Conservation (phyloP, 352 stramenopile genomes). For the Pythium folliculosum region DNA sequence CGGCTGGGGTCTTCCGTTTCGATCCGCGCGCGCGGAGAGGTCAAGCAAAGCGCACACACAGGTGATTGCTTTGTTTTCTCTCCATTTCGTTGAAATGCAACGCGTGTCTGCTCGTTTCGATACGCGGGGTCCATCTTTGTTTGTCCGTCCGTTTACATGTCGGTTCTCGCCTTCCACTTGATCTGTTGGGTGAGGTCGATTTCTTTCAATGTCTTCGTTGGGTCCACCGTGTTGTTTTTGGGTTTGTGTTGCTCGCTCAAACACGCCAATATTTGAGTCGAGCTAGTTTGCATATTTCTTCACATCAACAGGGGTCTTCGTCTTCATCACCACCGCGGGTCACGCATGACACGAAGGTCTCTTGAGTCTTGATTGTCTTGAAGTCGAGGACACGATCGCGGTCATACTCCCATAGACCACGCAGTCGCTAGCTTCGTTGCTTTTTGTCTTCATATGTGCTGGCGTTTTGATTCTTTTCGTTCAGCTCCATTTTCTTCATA, state of each 20-base stretch:
- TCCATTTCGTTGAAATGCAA: constrained; percentile 18
- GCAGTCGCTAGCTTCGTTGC: neutral
- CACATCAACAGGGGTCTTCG: constrained; percentile 8
- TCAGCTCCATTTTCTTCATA: constrained; percentile 12
- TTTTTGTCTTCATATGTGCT: constrained; percentile 12
- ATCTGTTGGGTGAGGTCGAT: neutral
- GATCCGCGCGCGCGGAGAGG: neutral
- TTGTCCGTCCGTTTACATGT: constrained; percentile 3
- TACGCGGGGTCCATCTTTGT: constrained; percentile 10
- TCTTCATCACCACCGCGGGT: neutral
- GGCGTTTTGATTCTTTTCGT: constrained; percentile 10
- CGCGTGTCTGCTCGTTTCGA: constrained; percentile 22
- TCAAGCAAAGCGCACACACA: neutral
- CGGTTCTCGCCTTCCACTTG: neutral
- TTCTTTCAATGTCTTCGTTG: neutral
- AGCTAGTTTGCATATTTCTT: constrained; percentile 10
- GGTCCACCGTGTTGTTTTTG: constrained; percentile 7
- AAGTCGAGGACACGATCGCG: neutral
- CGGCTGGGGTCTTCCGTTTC: neutral
- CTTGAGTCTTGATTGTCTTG: constrained; percentile 13
- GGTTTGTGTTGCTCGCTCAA: constrained; percentile 9
- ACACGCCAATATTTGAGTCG: constrained; percentile 22
- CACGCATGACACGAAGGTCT: constrained; percentile 1
- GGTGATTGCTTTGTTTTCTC: constrained; percentile 10
- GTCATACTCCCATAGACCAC: too few species aligned